Evolutionary conservation across 1,139 yeast species (phyloP), one percentile per base, ranked within the genome.

Genomic region (Arxiozyma heterogenica): DNA sequence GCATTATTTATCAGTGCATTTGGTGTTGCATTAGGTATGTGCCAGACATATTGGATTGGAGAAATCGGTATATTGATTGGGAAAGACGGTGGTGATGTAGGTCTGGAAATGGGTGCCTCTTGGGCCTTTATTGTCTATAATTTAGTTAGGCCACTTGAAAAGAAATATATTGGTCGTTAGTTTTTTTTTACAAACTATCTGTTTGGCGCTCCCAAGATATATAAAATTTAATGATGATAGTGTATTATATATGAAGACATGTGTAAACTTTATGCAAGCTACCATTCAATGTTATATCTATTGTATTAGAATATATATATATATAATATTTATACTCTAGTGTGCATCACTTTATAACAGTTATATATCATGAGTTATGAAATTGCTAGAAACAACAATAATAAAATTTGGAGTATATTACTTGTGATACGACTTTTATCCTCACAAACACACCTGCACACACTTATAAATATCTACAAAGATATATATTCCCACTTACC

Each of bases 11-110:
- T 84, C 65, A 96, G 96, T 69, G 85, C 80, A 51, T 90, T 86
- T 47, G 96, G 96, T 68, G 89, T 84, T 49, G 95, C 82, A 25
- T 58, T 86, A 44, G 97, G 97, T 59, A 88, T 90, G 95, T 74
- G 78, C 66, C 96, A 89, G 75, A 79, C 79, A 11, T 90, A 95
- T 89, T 91, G 83, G 74, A 69, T 70, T 15, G 96, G 96, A 59
- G 84, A 80, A 51, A 64, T 88, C 61, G 94, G 83, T 44, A 69
- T 64, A 50, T 60, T 70, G 58, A 83, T 87, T 64, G 95, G 94
- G 54, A 75, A 67, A 1, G 74, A 56, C 60, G 95, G 95, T 64
- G 96, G 93, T 60, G 98, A 90, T 70, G 78, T 90, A 62, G 96
- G 96, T 39, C 87, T 87, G 64, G 95, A 87, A 72, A 75, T 91